Evolutionary conservation across 768 basidiomycete species (phyloP).

Genomic region (Cyathus striatus): DNA sequence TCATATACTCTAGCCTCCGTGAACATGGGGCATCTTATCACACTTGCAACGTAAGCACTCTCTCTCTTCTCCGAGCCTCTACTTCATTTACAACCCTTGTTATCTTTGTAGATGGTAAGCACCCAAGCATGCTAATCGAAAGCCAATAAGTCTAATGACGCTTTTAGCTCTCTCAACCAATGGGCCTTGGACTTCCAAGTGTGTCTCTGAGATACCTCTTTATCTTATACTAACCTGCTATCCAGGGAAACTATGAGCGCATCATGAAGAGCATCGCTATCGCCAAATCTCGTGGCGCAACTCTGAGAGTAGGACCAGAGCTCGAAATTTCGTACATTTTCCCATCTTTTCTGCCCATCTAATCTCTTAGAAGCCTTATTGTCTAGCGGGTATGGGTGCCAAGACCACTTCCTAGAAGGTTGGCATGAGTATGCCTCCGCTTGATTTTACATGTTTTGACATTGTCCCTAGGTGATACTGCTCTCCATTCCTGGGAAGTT

Average conservation of each 20-base stretch:
- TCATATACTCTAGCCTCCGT: no score
- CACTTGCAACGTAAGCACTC: neutral
- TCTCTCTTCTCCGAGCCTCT: neutral
- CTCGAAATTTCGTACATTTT: conserved; percentile 83
- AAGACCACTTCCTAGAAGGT: conserved; percentile 98
- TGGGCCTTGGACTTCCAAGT: conserved; percentile 97
- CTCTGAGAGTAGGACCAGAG: conserved; percentile 92
- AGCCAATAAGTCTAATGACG: no score
- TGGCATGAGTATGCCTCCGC: neutral
- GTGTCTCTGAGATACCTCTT: conserved; percentile 8
- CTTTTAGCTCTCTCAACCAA: conserved; percentile 82
- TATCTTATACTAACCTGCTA: neutral
- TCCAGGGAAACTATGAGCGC: conserved; percentile 87
- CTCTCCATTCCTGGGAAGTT: conserved; percentile 96
- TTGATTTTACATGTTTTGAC: conserved; percentile 1
- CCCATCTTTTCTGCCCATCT: neutral
- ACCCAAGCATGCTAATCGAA: no score
- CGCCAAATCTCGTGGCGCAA: conserved; percentile 86
- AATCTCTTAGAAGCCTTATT: neutral
- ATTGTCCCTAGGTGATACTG: conserved; percentile 73
- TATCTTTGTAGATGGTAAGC: neutral
- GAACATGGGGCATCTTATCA: conserved; percentile 6
- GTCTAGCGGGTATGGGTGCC: conserved; percentile 88
- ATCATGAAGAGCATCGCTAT: conserved; percentile 84
- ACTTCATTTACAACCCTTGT: neutral